Evolutionary conservation across 352 stramenopile species (phyloP), one percentile per base, ranked within the genome.

Genomic region (Phytophthora rubi): DNA sequence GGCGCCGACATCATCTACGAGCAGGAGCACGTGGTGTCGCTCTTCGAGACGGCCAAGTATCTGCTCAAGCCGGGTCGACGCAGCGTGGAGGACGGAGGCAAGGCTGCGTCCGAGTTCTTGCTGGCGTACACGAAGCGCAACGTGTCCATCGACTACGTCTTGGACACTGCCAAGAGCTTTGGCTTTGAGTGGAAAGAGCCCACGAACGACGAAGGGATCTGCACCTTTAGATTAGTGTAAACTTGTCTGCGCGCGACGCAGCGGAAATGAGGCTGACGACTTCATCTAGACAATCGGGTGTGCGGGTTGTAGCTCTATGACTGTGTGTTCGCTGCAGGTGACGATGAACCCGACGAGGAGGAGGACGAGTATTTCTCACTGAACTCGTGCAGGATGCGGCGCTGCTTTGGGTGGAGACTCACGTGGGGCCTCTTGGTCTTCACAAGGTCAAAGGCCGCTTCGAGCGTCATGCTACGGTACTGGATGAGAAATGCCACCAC

Each of bases 401-500:
- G 73, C 58, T 93, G 85, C 60, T 89, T 91, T 3, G 79, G 73
- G 56, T 89, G 79, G 16, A 93, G 75, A 60, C 73, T 86, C 26
- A 95, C 79, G 59, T 95, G 87, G 13, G 77, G 76, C 21, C 87
- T 78, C 54, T 90, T 90, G 33, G 28, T 32, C 37, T 81, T 73
- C 44, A 93, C 83, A 23, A 87, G 76, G 1, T 70, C 73, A 44
- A 90, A 78, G 2, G 85, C 83, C 35, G 83, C 77, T 32, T 92
- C 76, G 13, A 93, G 60, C 45, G 62, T 77, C 77, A 92, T 82
- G 6, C 53, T 65, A 53, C 81, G 84, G 72, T 90, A 68, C 26
- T 82, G 76, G 67, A 95, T 79, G 28, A 91, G 69, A 55, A 91
- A 95, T 6, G 85, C 87, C 23, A 92, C 70, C 23, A 93, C 85